Percentiles rank a stretch among this genome's conserved stretches.
Conservation (phyloP, 305 asterid genomes). For the Fraxinus ornus region DNA sequence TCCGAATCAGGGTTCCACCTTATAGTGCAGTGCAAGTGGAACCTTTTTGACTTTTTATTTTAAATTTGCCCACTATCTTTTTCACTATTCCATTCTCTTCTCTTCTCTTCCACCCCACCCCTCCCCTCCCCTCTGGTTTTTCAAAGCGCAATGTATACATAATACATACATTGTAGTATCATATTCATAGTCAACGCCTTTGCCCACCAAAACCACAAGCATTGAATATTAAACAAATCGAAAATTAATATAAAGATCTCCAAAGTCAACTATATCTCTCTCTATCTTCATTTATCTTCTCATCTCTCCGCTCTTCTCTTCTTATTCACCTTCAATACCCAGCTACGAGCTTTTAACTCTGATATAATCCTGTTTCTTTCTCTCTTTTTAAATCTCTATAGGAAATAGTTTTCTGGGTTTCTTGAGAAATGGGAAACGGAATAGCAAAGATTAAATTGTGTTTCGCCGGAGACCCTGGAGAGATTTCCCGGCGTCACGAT, state of each 20-base stretch:
- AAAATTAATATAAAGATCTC: not conserved
- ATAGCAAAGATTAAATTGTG: constrained; percentile 52
- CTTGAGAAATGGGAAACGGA: constrained; percentile 66
- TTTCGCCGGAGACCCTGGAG: constrained; percentile 69
- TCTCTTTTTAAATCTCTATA: too few species aligned
- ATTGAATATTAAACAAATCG: constrained; percentile 26
- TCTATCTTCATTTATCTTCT: constrained; percentile 15
- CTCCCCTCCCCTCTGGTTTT: not conserved
- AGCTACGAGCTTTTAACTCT: constrained; percentile 28
- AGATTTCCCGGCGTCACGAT: constrained; percentile 60
- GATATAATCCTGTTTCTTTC: not conserved
- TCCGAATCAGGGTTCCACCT: constrained; percentile 39
- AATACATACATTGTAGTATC: not conserved
- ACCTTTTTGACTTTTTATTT: constrained; percentile 42
- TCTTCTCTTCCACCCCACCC: not conserved
- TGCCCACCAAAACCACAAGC: constrained; percentile 27
- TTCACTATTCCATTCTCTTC: constrained; percentile 19
- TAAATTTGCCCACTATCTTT: constrained; percentile 1
- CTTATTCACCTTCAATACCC: constrained; percentile 19
- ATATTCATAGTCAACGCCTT: constrained; percentile 36
- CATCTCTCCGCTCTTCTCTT: constrained; percentile 8
- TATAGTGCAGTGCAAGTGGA: constrained; percentile 31
- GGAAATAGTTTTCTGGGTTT: not conserved
- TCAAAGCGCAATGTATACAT: not conserved
- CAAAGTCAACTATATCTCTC: constrained; percentile 48